A percentile compares a stretch with the other conserved stretches of the same genome.
These are phyloP conservation scores for Colletotrichum sp. DNA, from an alignment of 2,329 filamentous ascomycete genomes.

Conservation along the genomic window DNA sequence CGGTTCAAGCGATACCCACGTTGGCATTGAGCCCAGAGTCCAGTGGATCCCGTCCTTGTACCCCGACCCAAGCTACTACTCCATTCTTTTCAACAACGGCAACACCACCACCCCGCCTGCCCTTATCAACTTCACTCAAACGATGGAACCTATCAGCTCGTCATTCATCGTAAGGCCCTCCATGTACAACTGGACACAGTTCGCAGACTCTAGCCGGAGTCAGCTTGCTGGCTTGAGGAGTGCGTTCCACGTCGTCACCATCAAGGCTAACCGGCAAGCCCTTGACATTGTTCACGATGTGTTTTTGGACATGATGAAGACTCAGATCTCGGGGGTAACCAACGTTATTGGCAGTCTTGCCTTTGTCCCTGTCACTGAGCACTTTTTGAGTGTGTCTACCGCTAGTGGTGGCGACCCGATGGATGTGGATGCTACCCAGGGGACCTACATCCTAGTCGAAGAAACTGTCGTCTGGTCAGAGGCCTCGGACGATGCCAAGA, in stretches of 20 bases:
- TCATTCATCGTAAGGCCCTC: neutral
- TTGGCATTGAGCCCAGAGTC: neutral
- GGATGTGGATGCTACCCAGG: neutral
- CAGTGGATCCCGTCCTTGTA: neutral
- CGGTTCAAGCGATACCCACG: neutral
- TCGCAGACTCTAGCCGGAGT: neutral
- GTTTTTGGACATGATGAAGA: neutral
- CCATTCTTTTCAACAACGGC: neutral
- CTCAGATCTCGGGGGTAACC: neutral
- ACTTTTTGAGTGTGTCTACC: neutral
- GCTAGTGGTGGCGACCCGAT: neutral
- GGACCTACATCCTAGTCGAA: neutral
- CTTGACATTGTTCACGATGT: neutral
- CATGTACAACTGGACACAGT: neutral
- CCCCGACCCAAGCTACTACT: neutral
- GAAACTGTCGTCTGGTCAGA: neutral
- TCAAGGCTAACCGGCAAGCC: neutral
- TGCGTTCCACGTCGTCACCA: neutral
- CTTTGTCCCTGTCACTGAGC: neutral
- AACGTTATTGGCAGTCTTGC: neutral
- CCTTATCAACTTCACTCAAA: neutral
- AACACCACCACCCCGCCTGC: neutral
- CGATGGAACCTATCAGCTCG: neutral
- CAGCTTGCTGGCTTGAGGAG: neutral
- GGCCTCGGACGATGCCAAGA: neutral